Evolutionary conservation across 352 stramenopile genomes (phyloP), one percentile per base, ranked within the genome.

Genomic region (Globisporangium spinosum): DNA sequence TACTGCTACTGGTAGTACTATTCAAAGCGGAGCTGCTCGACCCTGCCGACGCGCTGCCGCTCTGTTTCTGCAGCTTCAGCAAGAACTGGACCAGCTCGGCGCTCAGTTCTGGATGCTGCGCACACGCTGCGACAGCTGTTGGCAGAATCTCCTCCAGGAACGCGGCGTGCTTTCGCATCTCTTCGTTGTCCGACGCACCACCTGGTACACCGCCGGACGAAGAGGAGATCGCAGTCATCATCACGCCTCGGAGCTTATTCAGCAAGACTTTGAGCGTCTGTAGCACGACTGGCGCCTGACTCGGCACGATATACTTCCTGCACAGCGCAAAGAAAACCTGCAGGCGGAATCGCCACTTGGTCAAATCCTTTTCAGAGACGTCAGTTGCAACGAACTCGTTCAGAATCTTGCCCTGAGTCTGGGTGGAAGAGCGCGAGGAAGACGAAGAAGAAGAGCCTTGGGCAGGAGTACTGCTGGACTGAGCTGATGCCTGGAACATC

Each of bases 21-120:
- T 5, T 6, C 49, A 55, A 55, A 29, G n/a, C 49, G 9, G 51
- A 57, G 8, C 9, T 27, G 10, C 51, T 32, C 22, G 22, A 57
- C 22, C 22, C 49, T 34, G n/a, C 9, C 62, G 66, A n/a, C 66
- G 62, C 70, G 34, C 67, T 51, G n/a, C 61, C 72, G 74, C 76
- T 55, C 75, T 85, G 74, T 55, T 83, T 83, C 62, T 90, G 82
- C 58, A 90, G 43, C 67, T 89, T 90, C 40, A 90, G 68, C 22
- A 90, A 53, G 61, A 90, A 87, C 76, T 90, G 82, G 8, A 85
- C 77, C 1, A 90, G 70, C 55, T 90, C 82, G 6, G 79, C 76
- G 32, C 77, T 85, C 17, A 90, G 71, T 20, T 89, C 80, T 4
- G 72, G 72, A 23, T 89, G 80, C 32, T 78, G 72, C 2, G 70